These are phyloP conservation scores for Metschnikowia reukaufii DNA, from an alignment of 805 yeast genomes.

Conservation along the genomic window DNA sequence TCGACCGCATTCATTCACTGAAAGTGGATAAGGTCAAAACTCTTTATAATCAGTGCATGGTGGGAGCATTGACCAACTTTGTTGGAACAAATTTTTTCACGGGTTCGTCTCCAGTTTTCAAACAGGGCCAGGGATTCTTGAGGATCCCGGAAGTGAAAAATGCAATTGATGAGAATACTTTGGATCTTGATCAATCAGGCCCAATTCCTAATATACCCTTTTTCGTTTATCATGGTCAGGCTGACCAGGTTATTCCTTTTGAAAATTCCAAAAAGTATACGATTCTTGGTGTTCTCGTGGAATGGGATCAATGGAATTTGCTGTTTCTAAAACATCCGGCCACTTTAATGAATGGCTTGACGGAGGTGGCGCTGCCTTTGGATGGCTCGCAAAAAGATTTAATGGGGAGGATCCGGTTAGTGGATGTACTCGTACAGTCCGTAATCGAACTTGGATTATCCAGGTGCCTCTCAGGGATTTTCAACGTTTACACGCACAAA, in stretches of 20 bases:
- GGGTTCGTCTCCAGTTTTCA: not conserved
- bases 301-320: not conserved
- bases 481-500: too few species aligned
- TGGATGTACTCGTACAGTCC: not conserved
- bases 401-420: not conserved
- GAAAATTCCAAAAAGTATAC: not conserved
- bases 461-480: slow-evolving; percentile 6
- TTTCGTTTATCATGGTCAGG: not conserved
- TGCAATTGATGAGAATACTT: not conserved
- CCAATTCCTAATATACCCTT: not conserved
- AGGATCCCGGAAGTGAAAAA: not conserved
- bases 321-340: not conserved
- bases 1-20: not conserved
- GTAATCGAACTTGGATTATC: slow-evolving; percentile 13
- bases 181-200: not conserved
- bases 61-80: not conserved
- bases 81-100: not conserved
- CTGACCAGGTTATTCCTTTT: not conserved
- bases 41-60: not conserved
- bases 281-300: not conserved
- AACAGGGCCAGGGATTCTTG: not conserved
- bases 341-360: not conserved
- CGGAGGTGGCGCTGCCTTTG: not conserved
- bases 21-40: not conserved
- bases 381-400: not conserved